Evolutionary conservation across 805 yeast genomes (phyloP), one percentile per base, ranked within the genome.

Genomic region (Pichia heedii): DNA sequence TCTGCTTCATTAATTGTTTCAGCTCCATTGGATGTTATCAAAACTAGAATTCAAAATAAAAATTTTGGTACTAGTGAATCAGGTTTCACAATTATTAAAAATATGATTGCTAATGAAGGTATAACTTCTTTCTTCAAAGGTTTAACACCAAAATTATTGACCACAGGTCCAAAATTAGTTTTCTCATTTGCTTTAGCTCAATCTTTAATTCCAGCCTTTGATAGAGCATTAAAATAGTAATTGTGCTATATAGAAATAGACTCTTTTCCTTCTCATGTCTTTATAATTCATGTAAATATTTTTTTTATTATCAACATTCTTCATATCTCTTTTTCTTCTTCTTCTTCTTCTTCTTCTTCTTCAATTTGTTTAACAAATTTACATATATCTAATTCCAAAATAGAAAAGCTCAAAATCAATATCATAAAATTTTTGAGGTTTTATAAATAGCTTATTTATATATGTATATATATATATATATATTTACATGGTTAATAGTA

Each of bases 151-250:
- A 93, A 93, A 68, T 76, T 93, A 60, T 76, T 93, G 65, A 93
- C 98, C 39, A 89, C 98, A 30, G 98, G 98, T 54, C 98, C 98
- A 44, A 93, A 93, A 71, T 77, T 93, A 58, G 98, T 93, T 43
- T 93, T 93, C 65, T 86, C 96, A n/a, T 90, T 90, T 61, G 98
- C 98, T 10, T 70, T 90, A 64, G 98, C 98, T 36, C 98, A 90
- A 71, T 76, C 96, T 34, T 77, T 93, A 70, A 93, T 93, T 54
- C 98, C 98, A 48, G 95, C 95, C 48, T 88, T 89, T 57, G 98
- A 93, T 65, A 78, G 78, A 54, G 53, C 82, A 45, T 64, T 86
- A 51, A 42, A 47, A 36, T 42, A 48, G n/a, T n/a, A n/a, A n/a
- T n/a, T n/a, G n/a, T n/a, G n/a, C n/a, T n/a, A n/a, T n/a, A n/a